Base-by-base conservation (phyloP, 2,329 filamentous ascomycete species). In the Fusarium citri region DNA sequence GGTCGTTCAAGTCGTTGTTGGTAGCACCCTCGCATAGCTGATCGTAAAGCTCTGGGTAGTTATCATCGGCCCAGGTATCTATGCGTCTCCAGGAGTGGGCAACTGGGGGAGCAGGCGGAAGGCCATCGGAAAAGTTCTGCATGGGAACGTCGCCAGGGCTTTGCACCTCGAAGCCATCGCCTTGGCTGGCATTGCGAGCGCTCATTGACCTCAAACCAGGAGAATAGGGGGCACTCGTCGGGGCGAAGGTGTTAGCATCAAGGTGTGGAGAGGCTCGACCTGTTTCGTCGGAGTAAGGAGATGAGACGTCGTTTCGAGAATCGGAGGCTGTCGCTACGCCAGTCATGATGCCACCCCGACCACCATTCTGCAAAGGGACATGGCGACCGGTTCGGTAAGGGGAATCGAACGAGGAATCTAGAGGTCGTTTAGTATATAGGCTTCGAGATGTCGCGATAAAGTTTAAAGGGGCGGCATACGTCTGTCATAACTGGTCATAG, bases 21-120 rank as follows among this genome's bases (percentile, higher is more conserved):
- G 96, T 98, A 78, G 92, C 94, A 30, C 93, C 94, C 80, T 97
- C 94, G 78, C 95, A 92, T 34, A 99, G 84, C 79, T 99, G 94
- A 81, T 99, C 96, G 74, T 86, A 96, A 30, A 99, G 88, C 81
- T 99, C 96, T 64, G 93, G 92, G 80, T 98, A 99, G 81, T 98
- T 93, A 68, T 96, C 93, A 76, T 98, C 96, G 59, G 93, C 88
- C 96, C 96, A 99, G 42, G 87, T 86, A 79, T 98, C 95, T 77
- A 99, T 98, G 80, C 94, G 92, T 78, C 87, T 90, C 96, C 96
- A 99, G 16, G 95, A 97, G 82, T 98, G 94, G 50, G 85, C 80
- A 41, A 97, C 90, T 9, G 96, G 94, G 4, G 96, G 96, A 10
- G 96, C 89, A 5, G 96, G 96, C 4, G 96, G 94, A 25, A 94